These are phyloP conservation scores for Penicillium coprophilum DNA, from an alignment of 495 filamentous ascomycete species.

Conservation along the genomic window DNA sequence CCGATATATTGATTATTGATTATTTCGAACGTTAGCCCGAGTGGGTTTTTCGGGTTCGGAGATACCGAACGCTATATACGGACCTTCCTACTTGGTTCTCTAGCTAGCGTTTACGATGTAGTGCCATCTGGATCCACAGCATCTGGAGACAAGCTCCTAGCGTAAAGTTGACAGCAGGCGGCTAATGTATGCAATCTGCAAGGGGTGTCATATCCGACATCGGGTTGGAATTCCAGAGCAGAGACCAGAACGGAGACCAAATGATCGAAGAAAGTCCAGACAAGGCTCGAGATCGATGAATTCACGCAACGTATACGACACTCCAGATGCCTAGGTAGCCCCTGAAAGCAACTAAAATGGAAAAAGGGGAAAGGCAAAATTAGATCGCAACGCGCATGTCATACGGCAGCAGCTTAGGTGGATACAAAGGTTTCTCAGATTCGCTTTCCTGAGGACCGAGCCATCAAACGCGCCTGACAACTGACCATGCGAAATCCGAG, in stretches of 20 bases:
- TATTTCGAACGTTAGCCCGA: neutral
- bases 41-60: neutral
- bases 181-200: neutral
- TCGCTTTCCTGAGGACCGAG: neutral
- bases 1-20: neutral
- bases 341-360: neutral
- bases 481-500: constrained; percentile 6
- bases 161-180: too few relatives aligned
- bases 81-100: neutral
- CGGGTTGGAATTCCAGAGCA: neutral
- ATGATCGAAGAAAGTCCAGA: neutral
- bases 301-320: constrained; percentile 3
- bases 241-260: neutral
- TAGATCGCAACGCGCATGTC: neutral
- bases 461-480: neutral
- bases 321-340: too few relatives aligned
- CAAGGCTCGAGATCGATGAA: constrained; percentile 1
- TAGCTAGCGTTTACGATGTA: neutral
- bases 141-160: neutral
- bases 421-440: neutral
- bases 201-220: neutral
- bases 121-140: neutral
- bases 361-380: neutral
- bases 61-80: neutral
- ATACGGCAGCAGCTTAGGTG: neutral